Conservation (phyloP, 768 basidiomycete species). For the Lentinus brumalis region DNA sequence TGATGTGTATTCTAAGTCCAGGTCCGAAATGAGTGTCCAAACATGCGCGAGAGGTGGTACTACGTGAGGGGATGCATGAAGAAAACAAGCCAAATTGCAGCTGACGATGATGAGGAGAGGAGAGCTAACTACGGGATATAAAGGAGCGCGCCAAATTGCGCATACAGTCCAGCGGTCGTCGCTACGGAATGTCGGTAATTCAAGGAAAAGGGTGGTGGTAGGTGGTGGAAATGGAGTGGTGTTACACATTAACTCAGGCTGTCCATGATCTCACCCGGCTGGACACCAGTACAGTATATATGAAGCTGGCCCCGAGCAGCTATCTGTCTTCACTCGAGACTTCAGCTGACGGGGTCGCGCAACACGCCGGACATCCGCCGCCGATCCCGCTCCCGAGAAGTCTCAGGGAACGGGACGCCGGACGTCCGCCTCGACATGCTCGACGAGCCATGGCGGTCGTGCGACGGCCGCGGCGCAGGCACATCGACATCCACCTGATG, state of each 20-base stretch:
- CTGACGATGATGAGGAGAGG: neutral
- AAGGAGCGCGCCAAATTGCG: neutral
- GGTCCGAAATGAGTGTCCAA: conserved; percentile 17
- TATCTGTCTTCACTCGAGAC: neutral
- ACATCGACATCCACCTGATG: conserved; percentile 51
- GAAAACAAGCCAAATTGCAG: neutral
- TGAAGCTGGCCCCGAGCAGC: neutral
- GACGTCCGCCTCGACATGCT: conserved; percentile 40
- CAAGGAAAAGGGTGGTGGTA: too few species aligned
- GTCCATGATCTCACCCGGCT: conserved; percentile 14
- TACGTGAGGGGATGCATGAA: neutral
- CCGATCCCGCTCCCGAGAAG: conserved; percentile 30
- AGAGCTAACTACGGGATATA: neutral
- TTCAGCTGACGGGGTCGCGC: conserved; percentile 45
- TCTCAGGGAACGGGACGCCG: conserved; percentile 62
- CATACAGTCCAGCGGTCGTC: neutral
- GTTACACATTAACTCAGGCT: conserved; percentile 19
- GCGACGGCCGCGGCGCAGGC: conserved; percentile 11
- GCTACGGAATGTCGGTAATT: too few species aligned
- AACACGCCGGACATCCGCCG: conserved; percentile 34
- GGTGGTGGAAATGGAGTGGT: conserved; percentile 5
- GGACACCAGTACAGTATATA: neutral
- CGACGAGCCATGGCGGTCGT: conserved; percentile 32
- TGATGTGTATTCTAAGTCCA: conserved; percentile 18
- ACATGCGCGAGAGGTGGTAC: conserved; percentile 6